Conservation (phyloP, 352 stramenopile genomes). For the Plasmopara muralis region DNA sequence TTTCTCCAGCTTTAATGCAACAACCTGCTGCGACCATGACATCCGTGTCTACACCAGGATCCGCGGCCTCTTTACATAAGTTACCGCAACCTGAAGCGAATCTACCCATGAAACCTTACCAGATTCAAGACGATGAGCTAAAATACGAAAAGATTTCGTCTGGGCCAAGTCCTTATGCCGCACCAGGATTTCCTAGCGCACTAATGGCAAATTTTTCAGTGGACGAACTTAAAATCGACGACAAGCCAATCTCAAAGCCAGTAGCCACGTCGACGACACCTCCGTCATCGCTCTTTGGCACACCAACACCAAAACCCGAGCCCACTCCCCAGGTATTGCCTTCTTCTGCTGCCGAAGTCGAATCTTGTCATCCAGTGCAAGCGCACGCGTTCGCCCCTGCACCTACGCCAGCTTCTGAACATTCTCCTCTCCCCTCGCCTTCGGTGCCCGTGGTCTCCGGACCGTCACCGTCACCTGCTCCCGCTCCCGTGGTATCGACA, state of each 20-base stretch:
- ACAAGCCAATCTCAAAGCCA: constrained; percentile 20
- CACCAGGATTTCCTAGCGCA: constrained; percentile 27
- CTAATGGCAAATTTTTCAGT: constrained; percentile 40
- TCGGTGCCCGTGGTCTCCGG: constrained; percentile 1
- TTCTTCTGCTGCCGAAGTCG: constrained; percentile 3
- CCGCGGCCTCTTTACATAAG: constrained; percentile 13
- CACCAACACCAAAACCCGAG: constrained; percentile 6
- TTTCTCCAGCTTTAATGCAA: constrained; percentile 1
- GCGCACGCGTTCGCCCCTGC: constrained; percentile 5
- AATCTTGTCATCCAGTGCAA: constrained; percentile 10
- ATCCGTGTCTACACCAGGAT: neutral
- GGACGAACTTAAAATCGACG: constrained; percentile 33
- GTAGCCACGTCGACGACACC: constrained; percentile 12
- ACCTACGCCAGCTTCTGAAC: constrained; percentile 7
- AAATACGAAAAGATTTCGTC: constrained; percentile 10
- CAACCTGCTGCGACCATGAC: constrained; percentile 4
- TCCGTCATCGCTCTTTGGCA: constrained; percentile 25
- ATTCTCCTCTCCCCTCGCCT: neutral
- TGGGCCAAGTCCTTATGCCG: constrained; percentile 10
- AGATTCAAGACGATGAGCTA: constrained; percentile 30
- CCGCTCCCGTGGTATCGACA: constrained; percentile 1
- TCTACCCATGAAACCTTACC: constrained; percentile 31
- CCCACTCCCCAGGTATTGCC: constrained; percentile 6
- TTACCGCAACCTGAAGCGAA: constrained; percentile 22
- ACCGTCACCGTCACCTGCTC: neutral